Conservation (phyloP, 331 rosid species). For the Pyrus hybrid region DNA sequence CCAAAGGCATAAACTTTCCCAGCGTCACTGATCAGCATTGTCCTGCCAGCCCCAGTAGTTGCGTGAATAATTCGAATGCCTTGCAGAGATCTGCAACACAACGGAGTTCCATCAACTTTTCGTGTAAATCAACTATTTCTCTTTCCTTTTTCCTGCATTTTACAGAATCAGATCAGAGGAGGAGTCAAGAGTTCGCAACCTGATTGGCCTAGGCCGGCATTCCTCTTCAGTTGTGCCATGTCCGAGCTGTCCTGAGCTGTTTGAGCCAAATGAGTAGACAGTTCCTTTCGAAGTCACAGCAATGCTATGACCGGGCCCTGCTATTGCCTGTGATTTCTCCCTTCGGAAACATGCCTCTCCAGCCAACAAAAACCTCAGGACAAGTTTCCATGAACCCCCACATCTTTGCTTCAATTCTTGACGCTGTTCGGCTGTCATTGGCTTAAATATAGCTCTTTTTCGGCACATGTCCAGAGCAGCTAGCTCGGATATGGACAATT, state of each 20-base stretch:
- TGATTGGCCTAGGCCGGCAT: conserved; percentile 69
- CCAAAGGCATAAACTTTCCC: conserved; percentile 87
- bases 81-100: conserved; percentile 78
- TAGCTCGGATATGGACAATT: conserved; percentile 68
- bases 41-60: conserved; percentile 78
- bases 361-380: conserved; percentile 77
- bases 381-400: conserved; percentile 99
- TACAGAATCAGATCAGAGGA: conserved; percentile 10
- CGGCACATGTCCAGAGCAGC: conserved; percentile 93
- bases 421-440: conserved; percentile 63
- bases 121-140: conserved; percentile 31
- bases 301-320: conserved; percentile 97
- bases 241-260: conserved; percentile 91
- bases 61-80: conserved; percentile 90
- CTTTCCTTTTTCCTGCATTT: conserved; percentile 21
- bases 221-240: conserved; percentile 75
- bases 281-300: conserved; percentile 81
- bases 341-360: conserved; percentile 92
- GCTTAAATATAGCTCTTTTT: conserved; percentile 81
- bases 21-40: conserved; percentile 84
- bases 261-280: conserved; percentile 88
- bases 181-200: conserved; percentile 38
- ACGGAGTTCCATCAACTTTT: conserved; percentile 38
- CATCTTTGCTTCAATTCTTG: conserved; percentile 69
- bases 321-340: conserved; percentile 88